These are phyloP conservation scores for Pleodorina starrii DNA, from an alignment of 139 green algal genomes.

Conservation along the genomic window DNA sequence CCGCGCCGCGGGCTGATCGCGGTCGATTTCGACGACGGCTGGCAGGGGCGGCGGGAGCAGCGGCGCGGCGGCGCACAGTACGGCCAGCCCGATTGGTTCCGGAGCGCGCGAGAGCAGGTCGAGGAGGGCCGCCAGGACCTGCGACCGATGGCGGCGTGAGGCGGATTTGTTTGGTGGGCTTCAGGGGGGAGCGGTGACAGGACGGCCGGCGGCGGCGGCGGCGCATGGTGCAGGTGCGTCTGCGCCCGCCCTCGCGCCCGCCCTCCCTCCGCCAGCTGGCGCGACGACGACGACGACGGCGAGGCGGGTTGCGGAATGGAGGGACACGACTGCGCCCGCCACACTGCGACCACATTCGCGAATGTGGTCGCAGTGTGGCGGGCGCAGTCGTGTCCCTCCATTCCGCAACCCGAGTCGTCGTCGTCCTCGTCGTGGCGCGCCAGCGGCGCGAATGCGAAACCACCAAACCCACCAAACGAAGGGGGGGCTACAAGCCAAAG, in stretches of 20 bases:
- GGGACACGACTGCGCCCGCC: no score
- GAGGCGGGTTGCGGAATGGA: not conserved
- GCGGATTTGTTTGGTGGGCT: not conserved
- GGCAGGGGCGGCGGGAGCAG: conserved; percentile 2
- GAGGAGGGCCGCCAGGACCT: not conserved
- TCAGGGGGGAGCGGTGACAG: not conserved
- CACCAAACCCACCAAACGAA: not conserved
- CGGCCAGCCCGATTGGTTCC: not conserved
- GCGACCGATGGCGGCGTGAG: not conserved
- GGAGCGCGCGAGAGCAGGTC: not conserved
- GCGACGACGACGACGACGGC: no score
- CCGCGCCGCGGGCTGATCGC: not conserved
- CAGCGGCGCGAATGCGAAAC: no score
- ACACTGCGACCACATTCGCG: no score
- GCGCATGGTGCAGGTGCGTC: no score
- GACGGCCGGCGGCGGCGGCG: not conserved
- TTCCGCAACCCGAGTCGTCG: no score
- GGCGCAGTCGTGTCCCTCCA: no score
- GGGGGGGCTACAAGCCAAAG: not conserved
- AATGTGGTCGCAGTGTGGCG: no score
- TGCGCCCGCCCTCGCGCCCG: not conserved
- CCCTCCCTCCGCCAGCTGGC: no score
- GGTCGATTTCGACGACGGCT: no score
- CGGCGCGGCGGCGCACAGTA: not conserved
- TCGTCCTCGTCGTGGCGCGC: not conserved